Conservation (phyloP, 306 rosid species). For the Arachis stenosperma region DNA sequence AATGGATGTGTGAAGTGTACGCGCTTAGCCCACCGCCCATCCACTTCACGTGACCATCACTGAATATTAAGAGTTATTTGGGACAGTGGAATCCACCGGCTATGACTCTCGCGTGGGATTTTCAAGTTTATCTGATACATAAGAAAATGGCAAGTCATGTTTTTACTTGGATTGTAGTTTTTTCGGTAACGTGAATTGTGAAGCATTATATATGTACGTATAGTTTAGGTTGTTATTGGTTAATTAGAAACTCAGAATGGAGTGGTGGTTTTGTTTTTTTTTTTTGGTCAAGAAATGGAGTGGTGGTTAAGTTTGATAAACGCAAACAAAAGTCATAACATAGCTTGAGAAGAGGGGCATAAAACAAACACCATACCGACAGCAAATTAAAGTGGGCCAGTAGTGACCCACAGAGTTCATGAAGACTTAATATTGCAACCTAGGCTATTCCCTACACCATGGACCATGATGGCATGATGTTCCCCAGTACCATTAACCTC, state of each 20-base stretch:
- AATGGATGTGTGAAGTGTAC: constrained; percentile 41
- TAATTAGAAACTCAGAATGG: not conserved
- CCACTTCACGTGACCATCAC: constrained; percentile 28
- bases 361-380: constrained; percentile 55
- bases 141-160: not conserved
- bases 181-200: not conserved
- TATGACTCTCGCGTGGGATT: constrained; percentile 48
- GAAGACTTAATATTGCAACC: constrained; percentile 37
- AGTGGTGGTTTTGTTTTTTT: too few relatives aligned
- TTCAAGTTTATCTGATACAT: constrained; percentile 13
- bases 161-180: not conserved
- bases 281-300: not conserved
- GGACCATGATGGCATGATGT: constrained; percentile 58
- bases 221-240: not conserved
- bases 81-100: constrained; percentile 40
- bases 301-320: constrained; percentile 10
- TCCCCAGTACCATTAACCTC: constrained; percentile 42
- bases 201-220: not conserved
- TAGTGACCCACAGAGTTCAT: constrained; percentile 59
- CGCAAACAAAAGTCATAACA: not conserved
- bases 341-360: constrained; percentile 16
- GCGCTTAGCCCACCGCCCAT: constrained; percentile 59
- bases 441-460: constrained; percentile 37
- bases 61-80: constrained; percentile 19
- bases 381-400: constrained; percentile 60